Percentiles rank a stretch among this genome's conserved stretches.
Evolutionary conservation across 352 stramenopile genomes (phyloP).

Genomic region (Globisporangium rhizosaccharum): DNA sequence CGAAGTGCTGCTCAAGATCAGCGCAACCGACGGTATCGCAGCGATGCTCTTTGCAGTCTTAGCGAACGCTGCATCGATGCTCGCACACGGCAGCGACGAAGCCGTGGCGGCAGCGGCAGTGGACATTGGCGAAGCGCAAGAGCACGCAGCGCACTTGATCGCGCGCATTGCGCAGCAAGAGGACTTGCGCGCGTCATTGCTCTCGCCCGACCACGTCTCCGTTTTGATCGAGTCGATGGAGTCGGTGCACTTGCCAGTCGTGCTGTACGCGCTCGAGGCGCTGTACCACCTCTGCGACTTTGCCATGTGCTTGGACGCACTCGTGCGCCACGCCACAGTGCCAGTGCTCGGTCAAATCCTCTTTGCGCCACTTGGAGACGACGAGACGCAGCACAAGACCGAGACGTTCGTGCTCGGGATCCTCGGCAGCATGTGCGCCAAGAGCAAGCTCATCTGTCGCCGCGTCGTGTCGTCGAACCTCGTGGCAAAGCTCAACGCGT

Average conservation of each 20-base stretch:
- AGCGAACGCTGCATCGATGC: conserved; percentile 1
- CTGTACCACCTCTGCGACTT: conserved; percentile 57
- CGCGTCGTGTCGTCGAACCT: conserved; percentile 64
- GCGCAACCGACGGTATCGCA: conserved; percentile 32
- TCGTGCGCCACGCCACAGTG: conserved; percentile 69
- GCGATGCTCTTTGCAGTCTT: conserved; percentile 42
- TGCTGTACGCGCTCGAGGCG: conserved; percentile 51
- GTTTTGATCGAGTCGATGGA: conserved; percentile 68
- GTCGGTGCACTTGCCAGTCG: conserved; percentile 62
- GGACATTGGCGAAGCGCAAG: conserved; percentile 28
- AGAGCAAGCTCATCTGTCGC: conserved; percentile 39
- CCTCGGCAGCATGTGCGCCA: conserved; percentile 44
- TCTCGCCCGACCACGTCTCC: conserved; percentile 52
- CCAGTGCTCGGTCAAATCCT: conserved; percentile 72
- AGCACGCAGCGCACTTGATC: conserved; percentile 58
- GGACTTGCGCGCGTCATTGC: conserved; percentile 36
- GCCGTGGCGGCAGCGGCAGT: not conserved
- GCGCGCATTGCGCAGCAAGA: conserved; percentile 47
- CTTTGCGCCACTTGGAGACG: conserved; percentile 25
- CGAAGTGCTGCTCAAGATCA: conserved; percentile 66
- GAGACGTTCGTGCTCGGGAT: conserved; percentile 35
- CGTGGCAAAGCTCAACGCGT: conserved; percentile 44
- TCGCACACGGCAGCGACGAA: not conserved
- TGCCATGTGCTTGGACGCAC: conserved; percentile 52
- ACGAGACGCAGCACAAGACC: conserved; percentile 12